Conservation (phyloP, 1,284 basidiomycete species). For the Acaromyces ingoldii region DNA sequence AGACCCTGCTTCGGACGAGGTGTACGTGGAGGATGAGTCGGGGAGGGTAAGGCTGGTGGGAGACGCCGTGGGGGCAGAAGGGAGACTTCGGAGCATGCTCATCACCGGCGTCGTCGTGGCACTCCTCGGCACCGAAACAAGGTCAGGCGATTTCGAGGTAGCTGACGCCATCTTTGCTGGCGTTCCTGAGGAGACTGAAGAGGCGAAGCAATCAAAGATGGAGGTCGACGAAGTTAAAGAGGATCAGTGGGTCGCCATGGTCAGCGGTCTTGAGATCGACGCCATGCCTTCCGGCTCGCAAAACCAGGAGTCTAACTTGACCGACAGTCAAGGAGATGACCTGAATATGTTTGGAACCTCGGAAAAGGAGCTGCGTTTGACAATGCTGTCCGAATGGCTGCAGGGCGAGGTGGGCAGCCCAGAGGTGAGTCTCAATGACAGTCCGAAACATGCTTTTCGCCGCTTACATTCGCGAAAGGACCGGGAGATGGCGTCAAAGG, state of each 20-base stretch:
- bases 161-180: conserved; percentile 58
- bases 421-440: conserved; percentile 49
- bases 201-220: neutral
- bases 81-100: conserved; percentile 20
- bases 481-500: conserved; percentile 13
- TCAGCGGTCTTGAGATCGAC: conserved; percentile 55
- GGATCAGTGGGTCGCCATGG: conserved; percentile 36
- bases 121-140: conserved; percentile 81
- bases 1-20: conserved; percentile 68
- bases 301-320: conserved; percentile 1
- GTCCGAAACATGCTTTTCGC: neutral
- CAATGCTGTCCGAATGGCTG: conserved; percentile 65
- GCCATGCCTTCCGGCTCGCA: conserved; percentile 51
- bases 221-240: neutral
- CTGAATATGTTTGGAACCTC: conserved; percentile 1
- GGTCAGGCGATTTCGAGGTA: conserved; percentile 86
- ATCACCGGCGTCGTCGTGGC: conserved; percentile 67
- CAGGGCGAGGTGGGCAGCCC: conserved; percentile 72
- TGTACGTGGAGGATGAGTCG: conserved; percentile 57
- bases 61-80: conserved; percentile 50
- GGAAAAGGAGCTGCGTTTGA: conserved; percentile 25
- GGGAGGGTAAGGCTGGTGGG: conserved; percentile 64
- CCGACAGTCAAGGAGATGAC: conserved; percentile 4
- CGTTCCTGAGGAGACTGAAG: neutral
- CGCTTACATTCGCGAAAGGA: conserved; percentile 9